A percentile compares a stretch with the other conserved stretches of the same genome.
These are phyloP conservation scores for Mycosphaerella sp. DNA, from an alignment of 2,329 filamentous ascomycete species.

Conservation along the genomic window DNA sequence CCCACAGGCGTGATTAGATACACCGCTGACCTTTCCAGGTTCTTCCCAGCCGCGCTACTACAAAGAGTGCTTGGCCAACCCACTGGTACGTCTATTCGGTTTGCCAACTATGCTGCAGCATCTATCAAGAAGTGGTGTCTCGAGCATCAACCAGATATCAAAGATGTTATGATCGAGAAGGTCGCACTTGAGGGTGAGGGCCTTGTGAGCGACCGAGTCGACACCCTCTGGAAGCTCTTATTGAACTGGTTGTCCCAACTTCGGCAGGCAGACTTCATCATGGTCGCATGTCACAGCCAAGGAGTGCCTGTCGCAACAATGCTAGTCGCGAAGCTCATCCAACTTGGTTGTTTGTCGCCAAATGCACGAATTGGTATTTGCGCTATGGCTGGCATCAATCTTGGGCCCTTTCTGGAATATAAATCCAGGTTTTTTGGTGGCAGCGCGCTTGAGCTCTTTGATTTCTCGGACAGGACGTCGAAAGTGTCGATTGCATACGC, in stretches of 20 bases:
- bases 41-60: constrained; percentile 81
- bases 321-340: constrained; percentile 85
- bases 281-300: constrained; percentile 92
- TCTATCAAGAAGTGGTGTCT: constrained; percentile 80
- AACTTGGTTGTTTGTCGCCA: constrained; percentile 73
- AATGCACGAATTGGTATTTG: constrained; percentile 73
- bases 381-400: constrained; percentile 82
- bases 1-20: no score
- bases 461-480: constrained; percentile 79
- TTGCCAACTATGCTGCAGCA: constrained; percentile 78
- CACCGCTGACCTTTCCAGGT: constrained; percentile 27
- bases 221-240: constrained; percentile 88
- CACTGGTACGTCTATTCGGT: constrained; percentile 89
- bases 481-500: constrained; percentile 77
- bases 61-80: constrained; percentile 91
- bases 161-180: constrained; percentile 78
- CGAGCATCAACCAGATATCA: constrained; percentile 53
- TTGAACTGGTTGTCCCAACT: constrained; percentile 94
- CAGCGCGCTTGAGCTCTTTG: constrained; percentile 88
- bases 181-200: constrained; percentile 93
- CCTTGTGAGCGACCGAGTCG: constrained; percentile 80
- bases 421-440: constrained; percentile 84
- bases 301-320: constrained; percentile 91
- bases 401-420: constrained; percentile 89
- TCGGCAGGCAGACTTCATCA: constrained; percentile 75